Base-by-base conservation (phyloP, 23 red algal species). In the Gracilaria gracilis region DNA sequence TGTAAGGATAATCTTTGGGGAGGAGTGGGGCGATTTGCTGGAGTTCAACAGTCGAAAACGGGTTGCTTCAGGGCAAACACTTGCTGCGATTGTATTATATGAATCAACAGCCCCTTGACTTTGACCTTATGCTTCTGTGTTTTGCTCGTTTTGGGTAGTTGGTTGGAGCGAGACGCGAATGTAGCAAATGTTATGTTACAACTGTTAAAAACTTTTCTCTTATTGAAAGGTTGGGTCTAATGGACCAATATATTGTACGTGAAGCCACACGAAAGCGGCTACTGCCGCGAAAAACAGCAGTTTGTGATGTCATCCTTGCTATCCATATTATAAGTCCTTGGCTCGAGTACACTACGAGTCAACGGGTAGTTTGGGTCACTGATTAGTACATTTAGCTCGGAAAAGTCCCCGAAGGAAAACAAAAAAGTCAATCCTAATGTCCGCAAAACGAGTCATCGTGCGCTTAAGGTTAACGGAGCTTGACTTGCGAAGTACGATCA, bases 351-450 rank as follows among this genome's bases (percentile, higher is more conserved):
- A 69, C 9, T 37, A 37, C 4, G 27, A 69, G 33, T 34, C 64
- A 37, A 20, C n/a, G 55, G n/a, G 31, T 12, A 36, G 64, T 36
- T 36, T 69, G 64, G 11, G 31, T 69, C 64, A 69, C 32, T 36
- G 32, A 69, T 69, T 69, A 37, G 31, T 69, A 69, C 64, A 69
- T 69, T 11, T 34, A 20, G 28, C 32, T 37, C 64, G 31, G 32
- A 69, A 69, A 69, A 38, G 33, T 69, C 64, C 8, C 31, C 64
- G 64, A 36, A 69, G 31, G 64, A 11, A 69, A 38, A 69, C 64
- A 69, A 69, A 69, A 69, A 23, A 37, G 64, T 0, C 64, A 69
- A 36, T 37, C 64, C 11, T 69, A 37, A 69, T 4, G 64, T 69
- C 33, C 27, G 64, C 25, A 9, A 69, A 36, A 69, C 16, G 37